These are phyloP conservation scores for Pezicula rhizophila DNA, from an alignment of 2,329 filamentous ascomycete genomes.

Conservation along the genomic window DNA sequence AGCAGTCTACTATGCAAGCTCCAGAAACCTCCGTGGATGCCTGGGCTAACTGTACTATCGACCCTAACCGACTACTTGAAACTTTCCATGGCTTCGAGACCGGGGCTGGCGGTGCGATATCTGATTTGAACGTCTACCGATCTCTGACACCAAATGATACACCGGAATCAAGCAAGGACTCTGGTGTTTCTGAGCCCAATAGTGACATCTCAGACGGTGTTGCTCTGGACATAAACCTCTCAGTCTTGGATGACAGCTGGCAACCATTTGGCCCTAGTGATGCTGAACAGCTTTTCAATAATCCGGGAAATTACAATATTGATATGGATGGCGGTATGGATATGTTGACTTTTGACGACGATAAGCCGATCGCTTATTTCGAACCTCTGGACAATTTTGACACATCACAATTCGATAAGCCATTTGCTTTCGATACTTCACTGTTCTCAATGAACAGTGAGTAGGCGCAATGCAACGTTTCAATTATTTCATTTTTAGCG, in stretches of 20 bases:
- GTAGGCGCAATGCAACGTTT: constrained; percentile 12
- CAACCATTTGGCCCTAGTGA: constrained; percentile 36
- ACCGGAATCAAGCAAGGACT: constrained; percentile 56
- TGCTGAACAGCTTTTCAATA: constrained; percentile 34
- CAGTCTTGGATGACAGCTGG: constrained; percentile 35
- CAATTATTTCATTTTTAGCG: constrained; percentile 10
- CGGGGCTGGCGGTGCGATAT: constrained; percentile 41
- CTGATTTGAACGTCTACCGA: constrained; percentile 47
- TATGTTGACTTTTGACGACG: constrained; percentile 22
- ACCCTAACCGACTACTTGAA: constrained; percentile 45
- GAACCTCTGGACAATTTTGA: constrained; percentile 42
- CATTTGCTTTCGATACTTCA: constrained; percentile 44
- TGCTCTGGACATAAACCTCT: constrained; percentile 45
- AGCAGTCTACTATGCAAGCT: constrained; percentile 21
- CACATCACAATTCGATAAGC: constrained; percentile 42
- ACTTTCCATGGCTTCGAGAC: constrained; percentile 35
- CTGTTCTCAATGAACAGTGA: constrained; percentile 35
- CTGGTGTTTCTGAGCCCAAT: constrained; percentile 50
- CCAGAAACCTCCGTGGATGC: constrained; percentile 16
- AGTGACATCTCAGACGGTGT: constrained; percentile 55
- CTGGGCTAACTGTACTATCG: constrained; percentile 43
- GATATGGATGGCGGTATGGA: constrained; percentile 25
- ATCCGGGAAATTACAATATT: constrained; percentile 33
- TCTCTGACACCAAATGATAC: constrained; percentile 57
- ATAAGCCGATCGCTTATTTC: constrained; percentile 20